These are phyloP conservation scores for Extremus antarcticus DNA, from an alignment of 495 filamentous ascomycete genomes.

Conservation along the genomic window DNA sequence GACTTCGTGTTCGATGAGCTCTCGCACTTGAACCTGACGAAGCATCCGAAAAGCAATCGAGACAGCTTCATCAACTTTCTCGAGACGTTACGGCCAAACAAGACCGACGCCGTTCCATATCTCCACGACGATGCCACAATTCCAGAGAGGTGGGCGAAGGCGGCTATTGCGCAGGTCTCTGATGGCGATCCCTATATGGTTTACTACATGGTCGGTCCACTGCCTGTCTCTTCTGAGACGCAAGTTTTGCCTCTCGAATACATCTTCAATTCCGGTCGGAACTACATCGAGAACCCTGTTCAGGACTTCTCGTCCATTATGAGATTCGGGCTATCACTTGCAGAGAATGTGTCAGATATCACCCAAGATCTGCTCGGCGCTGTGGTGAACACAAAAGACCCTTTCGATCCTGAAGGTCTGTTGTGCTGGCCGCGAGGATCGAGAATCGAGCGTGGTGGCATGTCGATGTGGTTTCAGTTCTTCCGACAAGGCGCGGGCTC, in stretches of 20 bases:
- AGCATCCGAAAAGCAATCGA: conserved; percentile 11
- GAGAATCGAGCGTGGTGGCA: conserved; percentile 4
- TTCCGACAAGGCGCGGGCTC: conserved; percentile 10
- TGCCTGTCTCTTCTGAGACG: conserved; percentile 30
- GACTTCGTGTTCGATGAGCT: conserved; percentile 14
- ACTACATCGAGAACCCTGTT: conserved; percentile 28
- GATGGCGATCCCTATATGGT: conserved; percentile 35
- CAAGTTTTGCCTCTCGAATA: conserved; percentile 14
- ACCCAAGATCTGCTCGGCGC: conserved; percentile 26
- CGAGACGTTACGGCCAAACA: conserved; percentile 43
- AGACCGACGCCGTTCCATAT: conserved; percentile 39
- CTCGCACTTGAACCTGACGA: conserved; percentile 16
- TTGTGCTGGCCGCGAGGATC: conserved; percentile 12
- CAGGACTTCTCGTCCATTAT: conserved; percentile 24
- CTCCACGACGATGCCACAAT: conserved; percentile 30
- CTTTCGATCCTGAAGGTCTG: conserved; percentile 9
- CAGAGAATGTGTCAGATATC: conserved; percentile 30
- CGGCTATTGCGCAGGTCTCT: conserved; percentile 33
- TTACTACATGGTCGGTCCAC: conserved; percentile 38
- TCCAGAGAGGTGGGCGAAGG: conserved; percentile 36
- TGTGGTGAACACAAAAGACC: conserved; percentile 7
- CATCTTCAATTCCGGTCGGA: conserved; percentile 31
- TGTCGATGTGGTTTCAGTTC: conserved; percentile 17
- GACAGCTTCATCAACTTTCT: conserved; percentile 27
- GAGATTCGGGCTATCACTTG: conserved; percentile 26